Base-by-base conservation (phyloP, 2,329 filamentous ascomycete species). In the Ophiocordyceps camponoti-floridani region DNA sequence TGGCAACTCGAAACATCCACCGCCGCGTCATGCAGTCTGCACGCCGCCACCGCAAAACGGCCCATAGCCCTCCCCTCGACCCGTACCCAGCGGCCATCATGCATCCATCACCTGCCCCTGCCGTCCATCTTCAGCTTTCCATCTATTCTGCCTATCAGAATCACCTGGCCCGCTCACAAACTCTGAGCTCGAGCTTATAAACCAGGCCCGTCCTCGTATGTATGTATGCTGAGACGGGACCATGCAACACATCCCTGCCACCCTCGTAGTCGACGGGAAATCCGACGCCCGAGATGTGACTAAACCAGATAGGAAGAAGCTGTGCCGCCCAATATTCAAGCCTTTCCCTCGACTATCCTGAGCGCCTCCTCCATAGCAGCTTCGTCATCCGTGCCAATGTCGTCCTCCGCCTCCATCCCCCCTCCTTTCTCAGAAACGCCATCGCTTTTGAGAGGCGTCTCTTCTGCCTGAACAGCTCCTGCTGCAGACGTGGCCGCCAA, bases 291-390 rank as follows among this genome's bases (percentile, higher is more conserved):
- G n/a, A n/a, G n/a, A n/a, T n/a, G n/a, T n/a, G n/a, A n/a, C n/a
- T n/a, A 37, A 16, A 37, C n/a, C 2, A 14, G 8, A 4, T 4
- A 8, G 8, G 33, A 8, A 37, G 4, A 2, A n/a, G n/a, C n/a
- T n/a, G n/a, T n/a, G n/a, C n/a, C 4, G 8, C 27, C 6, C 27
- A 6, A n/a, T 7, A 37, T 13, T 5, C 11, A n/a, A 37, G 51
- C 52, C 33, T 50, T 50, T 31, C 53, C 50, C 41, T 61, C 58
- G 4, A 59, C 56, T 27, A 57, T 42, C 41, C 49, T 56, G 38
- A 64, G 47, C 11, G 58, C 61, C 47, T 63, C 61, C 37, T 60
- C 58, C 3, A 64, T 47, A 12, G 59, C 61, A 35, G 58, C 61
- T 44, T 64, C 61, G 26, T 62, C 62, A 40, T 62, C 60, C 3